Evolutionary conservation across 805 yeast genomes (phyloP), one percentile per base, ranked within the genome.

Genomic region (Starmerella khaoyaiensis): DNA sequence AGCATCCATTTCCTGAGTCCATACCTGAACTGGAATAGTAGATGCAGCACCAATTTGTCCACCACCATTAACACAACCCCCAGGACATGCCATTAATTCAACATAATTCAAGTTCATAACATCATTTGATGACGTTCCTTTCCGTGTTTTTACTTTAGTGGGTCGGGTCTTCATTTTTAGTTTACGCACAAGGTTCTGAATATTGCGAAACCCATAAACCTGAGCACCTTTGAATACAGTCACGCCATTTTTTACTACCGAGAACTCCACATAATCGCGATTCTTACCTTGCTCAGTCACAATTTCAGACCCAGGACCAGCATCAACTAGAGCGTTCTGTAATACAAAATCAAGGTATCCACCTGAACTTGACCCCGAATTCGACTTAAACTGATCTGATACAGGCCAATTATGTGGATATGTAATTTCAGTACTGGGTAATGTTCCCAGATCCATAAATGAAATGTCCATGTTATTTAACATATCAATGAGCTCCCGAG

Each of bases 61-160:
- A 17, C 98, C 97, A 9, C 98, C 98, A 52, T 87, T 90, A 39
- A 86, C 80, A 53, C 97, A 90, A 1, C 98, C 98, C 21, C 82
- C 84, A 5, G 98, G 98, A 57, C 98, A 90, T 1, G 98, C 98
- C 95, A 84, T 87, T 31, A 90, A 79, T 52, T 90, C 98, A 5
- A 87, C 80, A 48, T 79, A 81, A 44, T 82, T 90, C 48, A 80
- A 76, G 28, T 62, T 64, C 22, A 70, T 58, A 1, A 87, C 79
- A 41, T 80, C 86, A 0, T 74, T 75, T 1, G 48, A 62, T 10
- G 45, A 44, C 27, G 36, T 25, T 5, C 16, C 34, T 7, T 26
- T 19, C 7, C 14, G 39, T 46, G 5, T 51, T 36, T 11, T 45
- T 37, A 12, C 47, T 16, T 44, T 34, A 15, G 33, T 38, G 47